Evolutionary conservation across 345 rosid species (phyloP).

Genomic region (Brassica carinata): DNA sequence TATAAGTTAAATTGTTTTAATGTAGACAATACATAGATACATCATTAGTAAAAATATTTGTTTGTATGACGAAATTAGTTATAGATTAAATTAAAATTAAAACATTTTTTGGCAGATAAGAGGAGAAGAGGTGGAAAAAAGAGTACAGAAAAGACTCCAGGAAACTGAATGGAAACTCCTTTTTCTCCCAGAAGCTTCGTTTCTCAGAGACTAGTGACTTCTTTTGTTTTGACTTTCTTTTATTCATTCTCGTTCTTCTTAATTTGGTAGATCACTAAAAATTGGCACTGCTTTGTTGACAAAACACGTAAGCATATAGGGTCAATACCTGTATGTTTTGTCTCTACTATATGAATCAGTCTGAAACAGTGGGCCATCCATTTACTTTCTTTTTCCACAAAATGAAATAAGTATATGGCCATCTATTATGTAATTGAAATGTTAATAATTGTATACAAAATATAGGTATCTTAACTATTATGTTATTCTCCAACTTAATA

Average conservation of each 20-base stretch:
- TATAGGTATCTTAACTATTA: neutral
- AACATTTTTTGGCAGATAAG: slow-evolving; percentile 42
- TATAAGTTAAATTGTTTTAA: neutral
- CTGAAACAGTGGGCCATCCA: neutral
- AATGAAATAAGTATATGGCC: neutral
- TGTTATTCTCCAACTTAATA: neutral
- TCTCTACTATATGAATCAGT: slow-evolving; percentile 2
- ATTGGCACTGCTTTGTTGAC: neutral
- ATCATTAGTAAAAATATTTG: neutral
- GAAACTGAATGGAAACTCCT: slow-evolving; percentile 48
- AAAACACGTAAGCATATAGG: neutral
- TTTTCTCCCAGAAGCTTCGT: slow-evolving; percentile 29
- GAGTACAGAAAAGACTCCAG: slow-evolving; percentile 43
- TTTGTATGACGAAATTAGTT: neutral
- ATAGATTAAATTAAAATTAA: neutral
- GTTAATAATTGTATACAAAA: neutral
- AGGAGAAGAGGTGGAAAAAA: slow-evolving; percentile 52
- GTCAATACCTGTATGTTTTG: slow-evolving; percentile 5
- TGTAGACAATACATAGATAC: neutral
- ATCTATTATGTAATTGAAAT: neutral
- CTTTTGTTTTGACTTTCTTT: slow-evolving; percentile 16
- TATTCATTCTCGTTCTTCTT: neutral
- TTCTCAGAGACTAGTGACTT: slow-evolving; percentile 10
- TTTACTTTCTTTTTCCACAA: neutral
- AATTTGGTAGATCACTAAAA: neutral